Conservation (phyloP, 768 basidiomycete species). For the Dacryopinax spathularia region DNA sequence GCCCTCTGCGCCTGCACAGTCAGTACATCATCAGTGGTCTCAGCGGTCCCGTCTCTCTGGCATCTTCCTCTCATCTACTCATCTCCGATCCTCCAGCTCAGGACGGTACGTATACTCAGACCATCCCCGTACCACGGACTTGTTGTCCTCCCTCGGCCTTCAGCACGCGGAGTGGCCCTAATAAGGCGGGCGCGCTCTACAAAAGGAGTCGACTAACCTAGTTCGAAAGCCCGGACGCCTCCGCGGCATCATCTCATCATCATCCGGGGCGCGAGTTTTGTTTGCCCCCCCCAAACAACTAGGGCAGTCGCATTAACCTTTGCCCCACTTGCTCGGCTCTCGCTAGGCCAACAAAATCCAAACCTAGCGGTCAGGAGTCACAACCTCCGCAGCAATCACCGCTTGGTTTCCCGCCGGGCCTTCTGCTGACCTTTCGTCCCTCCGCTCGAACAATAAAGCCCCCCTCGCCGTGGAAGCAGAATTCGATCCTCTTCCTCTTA, state of each 20-base stretch:
- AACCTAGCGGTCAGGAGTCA: no score
- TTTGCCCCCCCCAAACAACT: no score
- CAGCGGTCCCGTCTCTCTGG: neutral
- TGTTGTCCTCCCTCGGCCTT: neutral
- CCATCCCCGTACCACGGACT: neutral
- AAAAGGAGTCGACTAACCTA: neutral
- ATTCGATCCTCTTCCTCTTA: neutral
- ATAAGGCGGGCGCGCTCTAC: neutral
- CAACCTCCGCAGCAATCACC: no score
- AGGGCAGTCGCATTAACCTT: no score
- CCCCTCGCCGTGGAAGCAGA: neutral
- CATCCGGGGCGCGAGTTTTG: no score
- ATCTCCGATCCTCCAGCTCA: neutral
- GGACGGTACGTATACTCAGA: neutral
- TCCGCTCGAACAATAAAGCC: neutral
- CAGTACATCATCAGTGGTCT: neutral
- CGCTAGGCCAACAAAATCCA: no score
- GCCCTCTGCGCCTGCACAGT: neutral
- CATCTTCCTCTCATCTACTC: neutral
- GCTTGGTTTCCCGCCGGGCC: neutral
- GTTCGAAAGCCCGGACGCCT: neutral
- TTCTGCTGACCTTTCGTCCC: neutral
- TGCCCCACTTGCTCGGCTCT: no score
- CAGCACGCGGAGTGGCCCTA: neutral
- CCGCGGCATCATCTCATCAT: neutral